Conservation (phyloP, 2,329 filamentous ascomycete species). For the Colletotrichum cordylinicola region DNA sequence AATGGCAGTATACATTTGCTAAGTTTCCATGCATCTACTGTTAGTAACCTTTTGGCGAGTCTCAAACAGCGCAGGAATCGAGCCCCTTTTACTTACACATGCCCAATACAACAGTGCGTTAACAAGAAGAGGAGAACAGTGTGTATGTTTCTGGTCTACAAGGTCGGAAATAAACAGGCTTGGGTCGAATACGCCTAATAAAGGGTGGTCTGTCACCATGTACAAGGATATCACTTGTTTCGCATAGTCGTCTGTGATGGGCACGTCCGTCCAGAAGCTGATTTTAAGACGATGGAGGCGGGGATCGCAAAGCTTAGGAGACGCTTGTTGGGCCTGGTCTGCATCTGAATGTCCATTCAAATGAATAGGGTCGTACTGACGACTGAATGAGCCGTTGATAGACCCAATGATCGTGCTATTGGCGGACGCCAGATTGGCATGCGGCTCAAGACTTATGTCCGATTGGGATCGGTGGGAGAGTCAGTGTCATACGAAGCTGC, state of each 20-base stretch:
- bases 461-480: not conserved
- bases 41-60: not conserved
- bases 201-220: constrained; percentile 41
- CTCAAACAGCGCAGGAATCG: not conserved
- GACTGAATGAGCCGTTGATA: not conserved
- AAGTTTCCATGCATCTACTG: not conserved
- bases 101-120: constrained; percentile 38
- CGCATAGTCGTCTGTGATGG: constrained; percentile 33
- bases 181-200: constrained; percentile 40
- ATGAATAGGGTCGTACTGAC: too few relatives aligned
- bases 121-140: constrained; percentile 40
- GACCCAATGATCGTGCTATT: not conserved
- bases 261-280: constrained; percentile 38
- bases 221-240: constrained; percentile 39
- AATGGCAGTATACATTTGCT: constrained; percentile 42
- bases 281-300: constrained; percentile 33
- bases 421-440: not conserved
- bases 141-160: constrained; percentile 22
- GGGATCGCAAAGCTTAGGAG: constrained; percentile 28
- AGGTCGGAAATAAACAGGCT: constrained; percentile 38
- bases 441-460: not conserved
- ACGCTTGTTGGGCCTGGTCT: not conserved
- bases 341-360: not conserved
- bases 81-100: constrained; percentile 33
- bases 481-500: not conserved